A percentile compares a stretch with the other conserved stretches of the same genome.
Conservation (phyloP, 1,284 basidiomycete species). For the Ustilago trichophora region DNA sequence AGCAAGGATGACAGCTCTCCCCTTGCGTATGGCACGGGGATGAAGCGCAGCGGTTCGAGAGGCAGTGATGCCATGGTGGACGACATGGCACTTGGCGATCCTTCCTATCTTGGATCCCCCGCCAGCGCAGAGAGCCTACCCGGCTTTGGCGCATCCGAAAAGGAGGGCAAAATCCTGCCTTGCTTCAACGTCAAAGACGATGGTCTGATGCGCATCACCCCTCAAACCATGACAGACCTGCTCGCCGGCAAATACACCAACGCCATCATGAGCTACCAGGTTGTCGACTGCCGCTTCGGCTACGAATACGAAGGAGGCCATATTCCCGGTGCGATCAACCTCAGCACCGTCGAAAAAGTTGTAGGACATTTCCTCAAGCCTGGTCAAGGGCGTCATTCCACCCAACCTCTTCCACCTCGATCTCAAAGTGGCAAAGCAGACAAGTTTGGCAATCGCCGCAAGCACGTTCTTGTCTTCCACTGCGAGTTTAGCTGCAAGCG, state of each 20-base stretch:
- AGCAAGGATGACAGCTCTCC: constrained; percentile 61
- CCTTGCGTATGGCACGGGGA: constrained; percentile 54
- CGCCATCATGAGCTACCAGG: constrained; percentile 57
- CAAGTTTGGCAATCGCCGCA: constrained; percentile 70
- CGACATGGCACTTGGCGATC: constrained; percentile 31
- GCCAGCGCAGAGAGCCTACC: constrained; percentile 48
- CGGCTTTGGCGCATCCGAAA: constrained; percentile 61
- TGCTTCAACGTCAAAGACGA: constrained; percentile 93
- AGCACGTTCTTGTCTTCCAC: constrained; percentile 91
- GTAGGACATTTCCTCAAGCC: constrained; percentile 80
- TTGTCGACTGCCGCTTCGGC: constrained; percentile 97
- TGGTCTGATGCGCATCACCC: constrained; percentile 88
- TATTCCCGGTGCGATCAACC: constrained; percentile 88
- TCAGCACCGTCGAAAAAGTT: constrained; percentile 82
- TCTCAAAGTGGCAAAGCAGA: constrained; percentile 77
- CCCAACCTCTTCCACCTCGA: constrained; percentile 51
- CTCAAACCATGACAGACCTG: constrained; percentile 71
- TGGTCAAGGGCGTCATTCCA: constrained; percentile 68
- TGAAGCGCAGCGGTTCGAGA: constrained; percentile 41
- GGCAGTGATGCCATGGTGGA: constrained; percentile 36
- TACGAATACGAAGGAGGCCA: constrained; percentile 96
- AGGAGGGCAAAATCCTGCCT: constrained; percentile 86
- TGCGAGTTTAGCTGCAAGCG: constrained; percentile 97
- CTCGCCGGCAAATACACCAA: constrained; percentile 58
- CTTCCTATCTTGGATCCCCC: constrained; percentile 18